Evolutionary conservation across 805 yeast species (phyloP), one percentile per base, ranked within the genome.

Genomic region (Middelhovenomyces tepae): DNA sequence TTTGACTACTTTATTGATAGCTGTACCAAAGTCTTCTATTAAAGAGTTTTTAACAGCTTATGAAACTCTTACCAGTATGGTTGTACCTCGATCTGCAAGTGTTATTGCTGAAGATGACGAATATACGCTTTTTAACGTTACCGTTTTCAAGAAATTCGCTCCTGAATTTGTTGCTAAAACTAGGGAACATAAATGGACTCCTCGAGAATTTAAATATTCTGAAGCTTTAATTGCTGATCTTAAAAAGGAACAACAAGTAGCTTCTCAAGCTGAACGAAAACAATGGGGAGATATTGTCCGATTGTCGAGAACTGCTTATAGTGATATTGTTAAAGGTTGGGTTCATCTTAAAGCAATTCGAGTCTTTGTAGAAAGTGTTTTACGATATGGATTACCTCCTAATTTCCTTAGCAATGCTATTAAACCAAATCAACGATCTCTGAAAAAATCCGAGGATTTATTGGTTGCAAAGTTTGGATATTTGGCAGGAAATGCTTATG

Each of bases 381-480:
- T 91, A 56, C 78, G 99, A 60, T 91, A 91, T 57, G 99, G 99
- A 1, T 71, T 91, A 44, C 99, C 98, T 22, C 96, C 97, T 19
- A 80, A 79, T 48, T 91, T 89, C 57, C 71, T 74, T 52, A 64
- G 72, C 9, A 65, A 62, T 26, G 62, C 64, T 16, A 57, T 67
- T 17, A 69, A 81, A 46, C 62, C 57, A 17, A 37, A 36, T 26
- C 62, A 65, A 45, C 64, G 64, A 44, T 54, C 57, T 17, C 45
- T 69, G 15, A 63, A 60, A 19, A 73, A 69, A 57, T 75, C 86
- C 28, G 86, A 79, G 59, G 61, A 69, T 38, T 82, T 78, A 44
- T 67, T 91, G 42, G 61, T 82, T 28, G 68, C 67, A 27, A 75
- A 83, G 51, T 91, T 79, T 54, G 94, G 94, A 5, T 89, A 81